phyloP scores from a whole-genome alignment of 805 yeast species.

The Kluyveromyces dobzhanskii region DNA sequence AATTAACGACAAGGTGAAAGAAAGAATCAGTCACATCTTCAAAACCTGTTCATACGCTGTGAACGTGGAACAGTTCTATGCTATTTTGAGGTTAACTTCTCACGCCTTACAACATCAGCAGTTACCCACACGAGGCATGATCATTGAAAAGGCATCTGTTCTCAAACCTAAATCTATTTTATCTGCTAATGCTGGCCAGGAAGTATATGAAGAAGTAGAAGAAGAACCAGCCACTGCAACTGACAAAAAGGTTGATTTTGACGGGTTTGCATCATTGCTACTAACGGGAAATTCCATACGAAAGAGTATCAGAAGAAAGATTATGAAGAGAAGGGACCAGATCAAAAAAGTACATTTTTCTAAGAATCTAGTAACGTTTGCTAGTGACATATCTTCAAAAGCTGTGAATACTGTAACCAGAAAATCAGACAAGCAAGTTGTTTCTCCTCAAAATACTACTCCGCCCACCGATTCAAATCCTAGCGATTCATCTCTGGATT shows the following conservation, averaged over 20 bases:
- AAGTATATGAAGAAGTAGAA: constrained; percentile 35
- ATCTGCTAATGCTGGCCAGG: constrained; percentile 46
- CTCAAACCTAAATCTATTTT: constrained; percentile 78
- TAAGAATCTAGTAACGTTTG: constrained; percentile 48
- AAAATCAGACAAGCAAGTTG: not conserved
- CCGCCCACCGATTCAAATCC: constrained; percentile 12
- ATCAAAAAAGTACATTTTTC: constrained; percentile 66
- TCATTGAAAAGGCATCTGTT: constrained; percentile 50
- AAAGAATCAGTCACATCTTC: constrained; percentile 44
- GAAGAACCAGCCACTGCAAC: constrained; percentile 18
- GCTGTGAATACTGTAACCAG: constrained; percentile 6
- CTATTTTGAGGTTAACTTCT: constrained; percentile 69
- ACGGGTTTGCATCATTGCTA: constrained; percentile 75
- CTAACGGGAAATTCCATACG: constrained; percentile 71
- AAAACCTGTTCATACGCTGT: constrained; percentile 45
- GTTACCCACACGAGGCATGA: constrained; percentile 45
- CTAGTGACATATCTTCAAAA: constrained; percentile 13
- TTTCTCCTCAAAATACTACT: not conserved
- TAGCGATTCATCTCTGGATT: constrained; percentile 37
- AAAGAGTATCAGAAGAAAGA: constrained; percentile 31
- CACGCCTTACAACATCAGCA: constrained; percentile 49
- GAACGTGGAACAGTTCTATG: constrained; percentile 87
- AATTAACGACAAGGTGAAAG: constrained; percentile 42
- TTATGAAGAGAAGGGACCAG: constrained; percentile 28
- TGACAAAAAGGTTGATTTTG: constrained; percentile 57